These are phyloP conservation scores for Aspergillus steynii DNA, from an alignment of 495 filamentous ascomycete species.

Conservation along the genomic window DNA sequence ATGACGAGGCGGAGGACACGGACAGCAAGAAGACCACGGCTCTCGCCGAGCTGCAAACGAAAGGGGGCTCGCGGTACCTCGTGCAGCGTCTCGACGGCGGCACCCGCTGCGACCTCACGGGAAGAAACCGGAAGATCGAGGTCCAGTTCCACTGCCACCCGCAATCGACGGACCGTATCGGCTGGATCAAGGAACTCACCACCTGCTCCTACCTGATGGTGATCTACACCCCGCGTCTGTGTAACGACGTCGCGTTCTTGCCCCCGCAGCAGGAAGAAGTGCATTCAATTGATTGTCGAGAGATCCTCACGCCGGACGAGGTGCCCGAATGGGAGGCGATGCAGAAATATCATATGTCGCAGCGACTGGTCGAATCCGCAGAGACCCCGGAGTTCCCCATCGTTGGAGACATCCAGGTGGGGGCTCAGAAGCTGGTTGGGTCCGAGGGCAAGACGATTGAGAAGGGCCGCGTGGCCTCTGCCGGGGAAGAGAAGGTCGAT, in stretches of 20 bases:
- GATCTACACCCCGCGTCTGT: constrained; percentile 88
- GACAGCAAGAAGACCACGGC: constrained; percentile 33
- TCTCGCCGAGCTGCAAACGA: constrained; percentile 69
- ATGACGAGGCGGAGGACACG: constrained; percentile 31
- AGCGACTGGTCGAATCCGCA: constrained; percentile 38
- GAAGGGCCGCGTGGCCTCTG: constrained; percentile 45
- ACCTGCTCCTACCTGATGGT: constrained; percentile 96
- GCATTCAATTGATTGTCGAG: constrained; percentile 74
- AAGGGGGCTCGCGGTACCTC: constrained; percentile 85
- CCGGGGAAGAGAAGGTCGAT: constrained; percentile 47
- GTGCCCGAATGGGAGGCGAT: constrained; percentile 57
- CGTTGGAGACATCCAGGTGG: constrained; percentile 62
- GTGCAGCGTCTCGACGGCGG: constrained; percentile 85
- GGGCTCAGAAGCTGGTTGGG: constrained; percentile 57
- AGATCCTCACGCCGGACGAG: constrained; percentile 62
- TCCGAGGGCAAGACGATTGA: constrained; percentile 57
- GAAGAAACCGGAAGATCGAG: constrained; percentile 80
- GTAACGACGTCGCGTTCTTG: constrained; percentile 88
- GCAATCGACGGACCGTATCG: constrained; percentile 77
- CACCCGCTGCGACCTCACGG: constrained; percentile 87
- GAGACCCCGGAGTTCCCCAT: constrained; percentile 35
- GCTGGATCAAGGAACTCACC: constrained; percentile 91
- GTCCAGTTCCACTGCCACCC: constrained; percentile 93
- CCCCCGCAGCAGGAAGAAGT: constrained; percentile 80
- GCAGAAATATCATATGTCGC: constrained; percentile 44